These are phyloP conservation scores for Leccinum subtestaceum DNA, from an alignment of 768 basidiomycete species.

Conservation along the genomic window DNA sequence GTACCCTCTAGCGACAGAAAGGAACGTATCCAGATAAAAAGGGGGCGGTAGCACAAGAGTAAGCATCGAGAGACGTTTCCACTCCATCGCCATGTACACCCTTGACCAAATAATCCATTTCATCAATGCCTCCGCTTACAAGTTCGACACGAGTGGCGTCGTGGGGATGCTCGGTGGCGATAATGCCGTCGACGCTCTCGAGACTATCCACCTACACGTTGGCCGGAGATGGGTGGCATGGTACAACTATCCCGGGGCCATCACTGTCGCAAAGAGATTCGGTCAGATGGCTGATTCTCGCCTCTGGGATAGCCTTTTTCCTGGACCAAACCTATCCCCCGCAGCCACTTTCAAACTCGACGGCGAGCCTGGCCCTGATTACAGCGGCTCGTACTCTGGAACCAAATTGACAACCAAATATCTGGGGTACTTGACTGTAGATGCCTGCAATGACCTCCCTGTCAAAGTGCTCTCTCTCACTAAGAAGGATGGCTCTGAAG, in stretches of 20 bases:
- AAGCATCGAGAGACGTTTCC: not conserved
- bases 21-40: conserved; percentile 9
- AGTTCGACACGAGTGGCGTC: conserved; percentile 27
- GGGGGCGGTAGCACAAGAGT: not conserved
- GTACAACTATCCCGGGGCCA: conserved; percentile 37
- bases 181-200: conserved; percentile 31
- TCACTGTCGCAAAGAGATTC: conserved; percentile 31
- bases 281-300: conserved; percentile 27
- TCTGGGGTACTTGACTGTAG: conserved; percentile 52
- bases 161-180: conserved; percentile 35
- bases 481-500: not conserved
- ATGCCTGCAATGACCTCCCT: not conserved
- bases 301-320: conserved; percentile 34
- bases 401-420: conserved; percentile 50
- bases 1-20: not conserved
- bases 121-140: conserved; percentile 16
- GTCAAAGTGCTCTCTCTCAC: conserved; percentile 1
- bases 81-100: conserved; percentile 14
- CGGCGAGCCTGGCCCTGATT: conserved; percentile 54
- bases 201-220: conserved; percentile 31
- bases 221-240: conserved; percentile 34
- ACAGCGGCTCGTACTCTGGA: conserved; percentile 68
- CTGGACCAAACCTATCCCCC: conserved; percentile 29
- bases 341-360: conserved; percentile 25
- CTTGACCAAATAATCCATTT: conserved; percentile 8